Percentiles rank a stretch among this genome's conserved stretches.
These are phyloP conservation scores for Sesbania bispinosa DNA, from an alignment of 306 rosid species.

Conservation along the genomic window DNA sequence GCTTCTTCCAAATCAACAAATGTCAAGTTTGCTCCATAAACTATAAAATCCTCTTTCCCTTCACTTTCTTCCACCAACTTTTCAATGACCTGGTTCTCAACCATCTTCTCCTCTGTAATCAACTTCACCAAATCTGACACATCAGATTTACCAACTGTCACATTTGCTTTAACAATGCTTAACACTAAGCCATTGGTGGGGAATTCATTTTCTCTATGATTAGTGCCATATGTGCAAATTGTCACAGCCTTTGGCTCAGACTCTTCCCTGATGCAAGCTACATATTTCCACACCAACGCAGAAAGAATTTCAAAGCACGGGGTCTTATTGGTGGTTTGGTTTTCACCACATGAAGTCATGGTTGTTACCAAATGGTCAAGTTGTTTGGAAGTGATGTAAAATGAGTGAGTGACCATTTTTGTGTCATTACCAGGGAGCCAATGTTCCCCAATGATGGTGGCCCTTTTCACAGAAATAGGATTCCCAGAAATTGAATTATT, in stretches of 20 bases:
- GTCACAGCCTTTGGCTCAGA: constrained; percentile 33
- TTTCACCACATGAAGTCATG: not conserved
- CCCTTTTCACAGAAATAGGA: constrained; percentile 28
- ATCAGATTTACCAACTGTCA: constrained; percentile 26
- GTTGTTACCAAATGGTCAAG: constrained; percentile 27
- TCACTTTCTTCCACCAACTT: constrained; percentile 29
- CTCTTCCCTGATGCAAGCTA: constrained; percentile 33
- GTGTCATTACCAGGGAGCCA: constrained; percentile 30
- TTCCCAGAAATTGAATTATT: not conserved
- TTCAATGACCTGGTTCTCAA: constrained; percentile 27
- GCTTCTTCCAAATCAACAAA: constrained; percentile 62
- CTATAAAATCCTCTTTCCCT: constrained; percentile 35
- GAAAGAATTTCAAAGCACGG: constrained; percentile 43
- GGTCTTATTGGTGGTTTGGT: not conserved
- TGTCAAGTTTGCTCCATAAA: constrained; percentile 63
- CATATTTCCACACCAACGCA: constrained; percentile 56
- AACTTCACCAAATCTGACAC: constrained; percentile 38
- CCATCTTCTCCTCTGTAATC: constrained; percentile 34
- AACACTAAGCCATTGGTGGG: constrained; percentile 44
- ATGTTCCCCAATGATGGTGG: constrained; percentile 28
- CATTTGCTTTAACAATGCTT: constrained; percentile 42
- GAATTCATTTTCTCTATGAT: not conserved
- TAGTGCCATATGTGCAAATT: constrained; percentile 24
- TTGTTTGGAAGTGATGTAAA: constrained; percentile 34
- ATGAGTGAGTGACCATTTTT: constrained; percentile 41